phyloP scores from a whole-genome alignment of 2,329 filamentous ascomycete genomes.

The Fusarium anguioides region DNA sequence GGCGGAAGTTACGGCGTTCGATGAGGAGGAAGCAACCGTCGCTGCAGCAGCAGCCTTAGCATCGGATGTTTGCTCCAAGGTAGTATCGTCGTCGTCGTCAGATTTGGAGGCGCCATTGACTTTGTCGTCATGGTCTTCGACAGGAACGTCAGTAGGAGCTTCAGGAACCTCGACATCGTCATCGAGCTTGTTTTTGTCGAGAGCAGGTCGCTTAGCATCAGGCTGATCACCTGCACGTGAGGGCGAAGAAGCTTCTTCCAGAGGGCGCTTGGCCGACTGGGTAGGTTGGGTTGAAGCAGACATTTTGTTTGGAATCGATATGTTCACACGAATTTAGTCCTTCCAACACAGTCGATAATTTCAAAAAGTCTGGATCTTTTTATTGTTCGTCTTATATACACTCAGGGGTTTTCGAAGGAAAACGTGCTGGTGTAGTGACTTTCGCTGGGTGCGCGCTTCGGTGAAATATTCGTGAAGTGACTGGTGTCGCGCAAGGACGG shows the following conservation, averaged over 20 bases:
- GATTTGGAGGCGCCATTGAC: constrained; percentile 61
- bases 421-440: constrained; percentile 87
- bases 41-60: constrained; percentile 53
- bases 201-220: constrained; percentile 94
- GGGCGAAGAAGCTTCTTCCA: constrained; percentile 96
- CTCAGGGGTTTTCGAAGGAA: constrained; percentile 86
- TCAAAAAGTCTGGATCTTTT: constrained; percentile 48
- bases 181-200: constrained; percentile 87
- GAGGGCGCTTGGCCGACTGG: constrained; percentile 86
- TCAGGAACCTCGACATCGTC: constrained; percentile 62
- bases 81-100: constrained; percentile 43
- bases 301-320: constrained; percentile 62
- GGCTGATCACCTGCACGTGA: constrained; percentile 92
- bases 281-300: constrained; percentile 76
- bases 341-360: constrained; percentile 42
- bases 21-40: constrained; percentile 53
- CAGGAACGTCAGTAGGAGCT: constrained; percentile 49
- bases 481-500: constrained; percentile 50
- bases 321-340: constrained; percentile 40
- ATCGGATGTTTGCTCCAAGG: constrained; percentile 52
- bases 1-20: constrained; percentile 57
- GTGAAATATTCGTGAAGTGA: constrained; percentile 56
- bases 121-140: constrained; percentile 60
- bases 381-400: constrained; percentile 76
- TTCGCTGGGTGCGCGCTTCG: constrained; percentile 56